Percentiles rank a stretch among this genome's conserved stretches.
Evolutionary conservation across 441 rosid species (phyloP).

Genomic region (Erysimum cheiri): DNA sequence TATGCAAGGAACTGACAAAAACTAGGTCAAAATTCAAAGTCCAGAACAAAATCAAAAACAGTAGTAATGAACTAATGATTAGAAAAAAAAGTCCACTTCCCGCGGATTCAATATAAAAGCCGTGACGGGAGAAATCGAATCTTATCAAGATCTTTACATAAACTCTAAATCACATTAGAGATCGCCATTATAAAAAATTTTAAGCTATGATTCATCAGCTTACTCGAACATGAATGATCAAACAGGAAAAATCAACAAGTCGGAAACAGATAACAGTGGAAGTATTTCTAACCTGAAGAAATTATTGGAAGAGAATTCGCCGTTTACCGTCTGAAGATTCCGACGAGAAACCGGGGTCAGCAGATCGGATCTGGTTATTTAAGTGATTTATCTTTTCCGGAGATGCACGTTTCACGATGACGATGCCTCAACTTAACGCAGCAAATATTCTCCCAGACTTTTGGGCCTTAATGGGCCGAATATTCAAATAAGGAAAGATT

Average conservation of each 20-base stretch:
- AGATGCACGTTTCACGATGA: constrained; percentile 35
- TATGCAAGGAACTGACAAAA: not conserved
- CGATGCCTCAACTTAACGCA: constrained; percentile 43
- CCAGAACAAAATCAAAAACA: constrained; percentile 2
- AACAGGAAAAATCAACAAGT: not conserved
- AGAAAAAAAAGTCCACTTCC: constrained; percentile 9
- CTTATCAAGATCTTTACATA: not conserved
- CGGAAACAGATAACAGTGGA: not conserved
- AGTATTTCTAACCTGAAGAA: constrained; percentile 2
- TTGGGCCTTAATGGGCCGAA: constrained; percentile 42
- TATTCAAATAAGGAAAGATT: not conserved
- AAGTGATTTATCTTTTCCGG: not conserved
- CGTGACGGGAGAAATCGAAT: constrained; percentile 6
- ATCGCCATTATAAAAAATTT: not conserved
- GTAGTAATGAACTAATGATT: not conserved
- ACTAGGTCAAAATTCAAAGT: not conserved
- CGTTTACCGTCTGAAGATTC: constrained; percentile 37
- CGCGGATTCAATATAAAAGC: not conserved
- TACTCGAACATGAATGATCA: constrained; percentile 21
- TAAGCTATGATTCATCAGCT: not conserved
- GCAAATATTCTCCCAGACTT: constrained; percentile 15
- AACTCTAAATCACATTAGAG: constrained; percentile 19
- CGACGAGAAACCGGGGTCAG: constrained; percentile 34
- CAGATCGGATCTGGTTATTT: constrained; percentile 37
- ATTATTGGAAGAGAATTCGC: not conserved